phyloP scores from a whole-genome alignment of 2,329 filamentous ascomycete species.

The Phaeoacremonium minimum region DNA sequence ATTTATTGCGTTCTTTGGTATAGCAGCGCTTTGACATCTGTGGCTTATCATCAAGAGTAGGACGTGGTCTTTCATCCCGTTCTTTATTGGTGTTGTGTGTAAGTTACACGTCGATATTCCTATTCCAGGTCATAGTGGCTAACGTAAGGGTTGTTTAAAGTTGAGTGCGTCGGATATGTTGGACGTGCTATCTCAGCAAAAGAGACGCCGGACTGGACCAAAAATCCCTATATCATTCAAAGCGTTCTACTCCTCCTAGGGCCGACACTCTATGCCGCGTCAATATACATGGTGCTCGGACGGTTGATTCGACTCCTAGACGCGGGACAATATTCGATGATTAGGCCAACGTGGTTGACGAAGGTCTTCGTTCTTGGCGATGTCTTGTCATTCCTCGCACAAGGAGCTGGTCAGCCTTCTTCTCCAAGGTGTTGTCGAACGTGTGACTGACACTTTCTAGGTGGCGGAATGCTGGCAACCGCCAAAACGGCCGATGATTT shows the following conservation, averaged over 20 bases:
- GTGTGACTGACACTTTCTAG: constrained; percentile 15
- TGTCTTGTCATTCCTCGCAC: constrained; percentile 39
- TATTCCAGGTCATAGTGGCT: too few relatives aligned
- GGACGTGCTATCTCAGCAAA: constrained; percentile 37
- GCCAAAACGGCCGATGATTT: constrained; percentile 20
- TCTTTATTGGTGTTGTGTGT: too few relatives aligned
- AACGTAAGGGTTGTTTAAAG: too few relatives aligned
- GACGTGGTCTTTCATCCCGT: too few relatives aligned
- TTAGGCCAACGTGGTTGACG: constrained; percentile 38
- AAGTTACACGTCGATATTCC: too few relatives aligned
- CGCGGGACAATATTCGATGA: constrained; percentile 34
- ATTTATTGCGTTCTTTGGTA: too few relatives aligned
- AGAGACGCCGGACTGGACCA: constrained; percentile 34
- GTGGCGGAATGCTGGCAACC: constrained; percentile 32
- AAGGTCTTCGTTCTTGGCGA: constrained; percentile 47
- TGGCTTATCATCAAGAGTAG: too few relatives aligned
- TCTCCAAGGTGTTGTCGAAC: neutral
- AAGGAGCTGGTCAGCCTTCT: constrained; percentile 30
- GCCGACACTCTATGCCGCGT: constrained; percentile 35
- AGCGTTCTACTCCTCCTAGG: constrained; percentile 33
- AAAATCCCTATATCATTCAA: constrained; percentile 31
- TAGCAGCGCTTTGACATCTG: too few relatives aligned
- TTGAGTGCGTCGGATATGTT: constrained; percentile 48
- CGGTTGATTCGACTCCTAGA: constrained; percentile 29
- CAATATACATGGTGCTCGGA: constrained; percentile 41